phyloP scores from a whole-genome alignment of 768 basidiomycete species.

The Suillus fuscotomentosus region DNA sequence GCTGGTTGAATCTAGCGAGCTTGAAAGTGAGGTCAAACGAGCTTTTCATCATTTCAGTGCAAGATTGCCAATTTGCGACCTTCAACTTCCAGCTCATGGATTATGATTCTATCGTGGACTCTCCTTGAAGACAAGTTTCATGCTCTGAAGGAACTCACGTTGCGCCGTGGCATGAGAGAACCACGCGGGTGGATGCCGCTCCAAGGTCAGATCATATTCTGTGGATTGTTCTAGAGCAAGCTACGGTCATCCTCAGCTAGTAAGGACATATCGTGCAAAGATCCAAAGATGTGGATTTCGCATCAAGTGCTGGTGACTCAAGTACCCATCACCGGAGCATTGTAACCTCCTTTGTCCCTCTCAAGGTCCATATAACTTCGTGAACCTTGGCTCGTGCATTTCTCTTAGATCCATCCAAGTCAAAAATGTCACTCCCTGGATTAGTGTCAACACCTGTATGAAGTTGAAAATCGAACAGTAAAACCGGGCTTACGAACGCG shows the following conservation, averaged over 20 bases:
- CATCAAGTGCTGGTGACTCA: background rate
- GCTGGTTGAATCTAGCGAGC: too few relatives aligned
- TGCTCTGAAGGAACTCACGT: too few relatives aligned
- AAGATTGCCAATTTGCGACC: conserved; percentile 17
- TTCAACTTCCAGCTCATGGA: conserved; percentile 17
- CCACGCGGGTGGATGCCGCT: too few relatives aligned
- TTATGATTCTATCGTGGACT: too few relatives aligned
- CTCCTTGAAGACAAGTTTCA: too few relatives aligned
- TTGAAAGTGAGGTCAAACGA: background rate
- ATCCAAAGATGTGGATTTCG: background rate
- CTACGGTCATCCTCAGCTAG: background rate
- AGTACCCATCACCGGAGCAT: background rate
- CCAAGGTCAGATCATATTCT: too few relatives aligned
- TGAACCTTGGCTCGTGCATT: background rate
- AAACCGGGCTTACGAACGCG: background rate
- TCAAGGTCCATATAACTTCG: background rate
- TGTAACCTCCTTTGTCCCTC: background rate
- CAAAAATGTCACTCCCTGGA: background rate
- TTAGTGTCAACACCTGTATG: background rate
- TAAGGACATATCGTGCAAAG: background rate
- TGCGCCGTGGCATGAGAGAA: too few relatives aligned
- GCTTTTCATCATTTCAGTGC: background rate
- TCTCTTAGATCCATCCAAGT: background rate
- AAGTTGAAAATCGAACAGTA: background rate
- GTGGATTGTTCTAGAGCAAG: background rate